These are phyloP conservation scores for Alternaria novae-zelandiae DNA, from an alignment of 2,329 filamentous ascomycete genomes.

Conservation along the genomic window DNA sequence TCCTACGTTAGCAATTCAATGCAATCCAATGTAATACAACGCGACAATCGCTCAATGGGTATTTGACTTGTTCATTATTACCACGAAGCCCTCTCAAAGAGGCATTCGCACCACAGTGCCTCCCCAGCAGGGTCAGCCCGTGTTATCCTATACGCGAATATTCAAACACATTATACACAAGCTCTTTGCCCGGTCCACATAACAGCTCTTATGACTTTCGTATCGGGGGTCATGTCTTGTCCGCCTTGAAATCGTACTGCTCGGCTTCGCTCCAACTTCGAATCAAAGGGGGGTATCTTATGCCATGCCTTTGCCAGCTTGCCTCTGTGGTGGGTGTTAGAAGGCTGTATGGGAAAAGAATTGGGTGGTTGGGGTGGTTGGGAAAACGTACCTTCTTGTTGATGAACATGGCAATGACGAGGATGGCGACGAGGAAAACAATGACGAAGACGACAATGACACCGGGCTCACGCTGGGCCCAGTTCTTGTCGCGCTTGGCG, in stretches of 20 bases:
- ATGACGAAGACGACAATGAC: conserved; percentile 69
- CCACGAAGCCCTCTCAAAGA: conserved; percentile 34
- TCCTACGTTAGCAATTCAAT: not conserved
- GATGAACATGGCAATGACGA: conserved; percentile 59
- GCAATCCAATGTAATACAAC: not conserved
- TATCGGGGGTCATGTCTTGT: conserved; percentile 10
- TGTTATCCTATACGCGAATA: conserved; percentile 20
- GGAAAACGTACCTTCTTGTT: conserved; percentile 50
- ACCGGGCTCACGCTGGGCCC: conserved; percentile 63
- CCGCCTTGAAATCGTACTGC: conserved; percentile 4
- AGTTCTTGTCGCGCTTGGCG: conserved; percentile 62
- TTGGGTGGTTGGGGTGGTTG: not conserved
- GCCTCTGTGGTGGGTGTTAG: conserved; percentile 18
- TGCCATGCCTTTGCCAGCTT: conserved; percentile 14
- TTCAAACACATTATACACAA: conserved; percentile 41
- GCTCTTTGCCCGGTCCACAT: conserved; percentile 6
- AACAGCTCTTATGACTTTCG: conserved; percentile 3
- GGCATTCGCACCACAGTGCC: conserved; percentile 33
- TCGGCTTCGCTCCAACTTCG: conserved; percentile 9
- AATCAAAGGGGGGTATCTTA: conserved; percentile 23
- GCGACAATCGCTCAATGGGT: not conserved
- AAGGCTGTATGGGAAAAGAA: not conserved
- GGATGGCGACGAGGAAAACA: conserved; percentile 61
- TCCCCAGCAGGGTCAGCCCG: conserved; percentile 25
- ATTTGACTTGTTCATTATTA: conserved; percentile 41